These are phyloP conservation scores for Fusarium sp. DNA, from an alignment of 2,329 filamentous ascomycete genomes.

Conservation along the genomic window DNA sequence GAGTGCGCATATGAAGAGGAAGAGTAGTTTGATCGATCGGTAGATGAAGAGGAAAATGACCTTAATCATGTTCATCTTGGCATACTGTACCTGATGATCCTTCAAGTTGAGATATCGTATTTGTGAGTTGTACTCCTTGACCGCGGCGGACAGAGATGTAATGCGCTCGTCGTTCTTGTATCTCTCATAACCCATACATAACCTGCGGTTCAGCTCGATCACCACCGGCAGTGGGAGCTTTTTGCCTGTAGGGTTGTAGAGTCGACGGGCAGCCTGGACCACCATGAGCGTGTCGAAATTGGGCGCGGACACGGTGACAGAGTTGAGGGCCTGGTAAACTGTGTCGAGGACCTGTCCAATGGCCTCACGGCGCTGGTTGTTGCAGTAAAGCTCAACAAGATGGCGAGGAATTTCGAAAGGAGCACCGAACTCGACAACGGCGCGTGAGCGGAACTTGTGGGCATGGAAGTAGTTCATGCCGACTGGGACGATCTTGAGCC, in stretches of 20 bases:
- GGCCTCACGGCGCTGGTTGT: constrained; percentile 85
- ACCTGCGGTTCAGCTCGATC: constrained; percentile 90
- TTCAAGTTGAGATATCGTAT: constrained; percentile 87
- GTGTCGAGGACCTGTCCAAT: constrained; percentile 87
- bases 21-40: constrained; percentile 79
- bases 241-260: constrained; percentile 95
- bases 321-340: constrained; percentile 85
- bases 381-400: constrained; percentile 86
- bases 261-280: constrained; percentile 90
- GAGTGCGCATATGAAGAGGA: constrained; percentile 84
- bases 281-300: constrained; percentile 98
- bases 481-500: constrained; percentile 93
- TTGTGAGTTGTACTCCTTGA: constrained; percentile 88
- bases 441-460: constrained; percentile 96
- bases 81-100: constrained; percentile 95
- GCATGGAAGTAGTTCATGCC: constrained; percentile 99
- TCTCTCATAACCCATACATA: constrained; percentile 90
- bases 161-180: constrained; percentile 94
- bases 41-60: constrained; percentile 84
- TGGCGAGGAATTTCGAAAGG: constrained; percentile 88
- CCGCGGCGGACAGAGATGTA: constrained; percentile 77
- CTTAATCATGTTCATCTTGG: constrained; percentile 81
- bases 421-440: constrained; percentile 93
- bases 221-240: constrained; percentile 93
- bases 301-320: constrained; percentile 91